Evolutionary conservation across 2,329 filamentous ascomycete genomes (phyloP).

Genomic region (Sporothrix globosa): DNA sequence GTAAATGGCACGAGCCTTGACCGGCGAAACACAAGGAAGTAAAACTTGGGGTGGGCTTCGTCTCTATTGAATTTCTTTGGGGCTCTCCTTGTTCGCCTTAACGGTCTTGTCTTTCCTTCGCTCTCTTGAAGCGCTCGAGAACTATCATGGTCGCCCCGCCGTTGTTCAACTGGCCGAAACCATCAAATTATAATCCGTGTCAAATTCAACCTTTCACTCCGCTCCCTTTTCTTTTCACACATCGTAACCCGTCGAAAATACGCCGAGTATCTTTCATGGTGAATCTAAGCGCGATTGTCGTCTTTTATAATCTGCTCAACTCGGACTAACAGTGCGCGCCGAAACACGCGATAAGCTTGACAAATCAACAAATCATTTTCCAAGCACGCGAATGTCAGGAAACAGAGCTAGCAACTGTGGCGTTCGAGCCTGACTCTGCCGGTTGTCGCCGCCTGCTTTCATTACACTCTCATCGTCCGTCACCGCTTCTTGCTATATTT

Average conservation of each 20-base stretch:
- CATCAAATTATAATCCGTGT: background rate
- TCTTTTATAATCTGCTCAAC: background rate
- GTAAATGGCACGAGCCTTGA: no score
- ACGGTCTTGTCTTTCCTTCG: background rate
- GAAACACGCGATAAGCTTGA: constrained; percentile 10
- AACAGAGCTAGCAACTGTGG: background rate
- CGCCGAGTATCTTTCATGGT: background rate
- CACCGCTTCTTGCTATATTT: background rate
- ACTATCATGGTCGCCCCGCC: background rate
- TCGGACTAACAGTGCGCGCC: background rate
- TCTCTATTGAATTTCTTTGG: background rate
- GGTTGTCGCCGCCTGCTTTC: background rate
- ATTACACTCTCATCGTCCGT: background rate
- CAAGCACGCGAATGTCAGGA: constrained; percentile 1
- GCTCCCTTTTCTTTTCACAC: background rate
- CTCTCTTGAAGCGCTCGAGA: background rate
- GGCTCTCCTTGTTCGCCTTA: constrained; percentile 3
- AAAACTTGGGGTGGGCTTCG: background rate
- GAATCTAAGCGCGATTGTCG: background rate
- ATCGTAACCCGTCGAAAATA: background rate
- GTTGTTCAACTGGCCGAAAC: background rate
- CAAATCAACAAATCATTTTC: constrained; percentile 7
- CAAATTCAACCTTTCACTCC: no score
- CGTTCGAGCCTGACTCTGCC: background rate
- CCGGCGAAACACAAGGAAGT: background rate